These are phyloP conservation scores for Hymenoscyphus albidus DNA, from an alignment of 2,329 filamentous ascomycete species.

Conservation along the genomic window DNA sequence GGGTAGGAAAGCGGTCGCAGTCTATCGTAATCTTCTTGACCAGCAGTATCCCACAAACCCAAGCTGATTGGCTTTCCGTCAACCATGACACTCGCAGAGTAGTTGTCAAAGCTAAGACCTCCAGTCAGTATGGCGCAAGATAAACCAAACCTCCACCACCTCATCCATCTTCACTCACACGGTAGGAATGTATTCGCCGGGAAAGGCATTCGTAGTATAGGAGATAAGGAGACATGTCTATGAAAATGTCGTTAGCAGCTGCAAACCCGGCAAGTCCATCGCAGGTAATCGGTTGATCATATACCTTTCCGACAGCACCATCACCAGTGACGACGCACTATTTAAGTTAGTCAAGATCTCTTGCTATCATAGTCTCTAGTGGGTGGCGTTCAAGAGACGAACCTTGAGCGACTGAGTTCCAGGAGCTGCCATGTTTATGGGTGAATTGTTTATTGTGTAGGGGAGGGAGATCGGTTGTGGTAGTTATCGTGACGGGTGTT, in stretches of 20 bases:
- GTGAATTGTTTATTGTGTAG: conserved; percentile 14
- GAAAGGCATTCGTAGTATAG: conserved; percentile 98
- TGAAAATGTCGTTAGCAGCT: conserved; percentile 28
- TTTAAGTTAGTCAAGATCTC: conserved; percentile 25
- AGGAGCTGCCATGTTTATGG: conserved; percentile 58
- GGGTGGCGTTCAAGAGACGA: conserved; percentile 9
- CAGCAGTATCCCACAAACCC: conserved; percentile 96
- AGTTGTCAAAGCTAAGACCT: conserved; percentile 82
- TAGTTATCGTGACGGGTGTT: conserved; percentile 22
- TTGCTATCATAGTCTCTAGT: conserved; percentile 5
- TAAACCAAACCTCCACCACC: not conserved
- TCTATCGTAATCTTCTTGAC: conserved; percentile 97
- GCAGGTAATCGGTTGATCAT: conserved; percentile 23
- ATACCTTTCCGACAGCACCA: conserved; percentile 97
- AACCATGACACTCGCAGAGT: conserved; percentile 98
- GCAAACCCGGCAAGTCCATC: not conserved
- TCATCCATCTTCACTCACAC: conserved; percentile 57
- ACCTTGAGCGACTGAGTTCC: conserved; percentile 93
- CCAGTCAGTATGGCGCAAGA: conserved; percentile 16
- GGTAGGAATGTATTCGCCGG: conserved; percentile 99
- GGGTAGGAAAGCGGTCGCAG: conserved; percentile 94
- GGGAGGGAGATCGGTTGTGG: conserved; percentile 7
- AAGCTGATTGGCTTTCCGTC: conserved; percentile 97
- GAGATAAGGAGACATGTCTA: conserved; percentile 99
- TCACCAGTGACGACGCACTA: conserved; percentile 99